Base-by-base conservation (phyloP, 352 stramenopile genomes). In the Globisporangium splendens region DNA sequence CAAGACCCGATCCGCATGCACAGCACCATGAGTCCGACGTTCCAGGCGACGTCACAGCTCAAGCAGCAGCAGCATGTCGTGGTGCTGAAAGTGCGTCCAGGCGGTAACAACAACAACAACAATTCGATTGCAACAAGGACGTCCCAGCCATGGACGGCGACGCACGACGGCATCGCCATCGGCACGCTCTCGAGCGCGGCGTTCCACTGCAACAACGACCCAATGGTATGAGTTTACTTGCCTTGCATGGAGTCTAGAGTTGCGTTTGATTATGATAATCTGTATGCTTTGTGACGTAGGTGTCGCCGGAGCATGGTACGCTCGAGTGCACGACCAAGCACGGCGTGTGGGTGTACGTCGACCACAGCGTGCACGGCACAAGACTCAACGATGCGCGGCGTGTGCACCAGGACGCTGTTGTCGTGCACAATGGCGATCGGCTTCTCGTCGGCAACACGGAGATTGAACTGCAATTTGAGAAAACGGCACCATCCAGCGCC, bases 281-380 rank as follows among this genome's bases (percentile, higher is more conserved):
- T n/a, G n/a, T n/a, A n/a, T n/a, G n/a, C n/a, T n/a, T 8, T 1
- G 24, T 10, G 20, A 8, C n/a, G 0, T 20, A 65, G 59, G 59
- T 65, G 3, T 56, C 60, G 8, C 56, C 55, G 5, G 52, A 58
- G 15, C 79, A 89, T 42, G 79, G 74, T 1, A 87, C 79, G 14
- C 50, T 89, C 15, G 79, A 89, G 58, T 64, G 76, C 47, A 89
- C 79, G 0, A 6, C 50, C 2, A 50, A 68, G 24, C 58, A 76
- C 8, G 73, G 79, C 24, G 54, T 91, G 5, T 93, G 83, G 83
- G 74, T 93, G 41, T 93, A 82, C 42, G 84, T 88, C 21, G 83
- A 93, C 68, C 83, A 93, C 55, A 93, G 83, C 50, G 48, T 53
- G 2, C 28, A 57, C 5, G 83, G 83, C 39, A 85, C 77, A 20